Base-by-base conservation (phyloP, 768 basidiomycete species). In the Termitomyces heimii region DNA sequence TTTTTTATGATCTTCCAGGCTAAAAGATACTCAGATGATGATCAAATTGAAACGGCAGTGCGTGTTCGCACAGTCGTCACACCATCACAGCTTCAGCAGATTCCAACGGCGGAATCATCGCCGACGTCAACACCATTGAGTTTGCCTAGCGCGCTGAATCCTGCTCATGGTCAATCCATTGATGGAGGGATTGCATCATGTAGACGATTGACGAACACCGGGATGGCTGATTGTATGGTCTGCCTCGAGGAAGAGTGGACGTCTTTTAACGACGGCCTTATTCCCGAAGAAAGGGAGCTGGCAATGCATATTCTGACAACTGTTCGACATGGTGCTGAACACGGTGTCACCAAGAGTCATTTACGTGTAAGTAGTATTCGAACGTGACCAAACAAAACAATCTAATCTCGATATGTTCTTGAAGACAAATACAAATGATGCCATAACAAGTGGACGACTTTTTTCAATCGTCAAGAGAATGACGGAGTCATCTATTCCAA, bases 1-100 rank as follows among this genome's bases (percentile, higher is more conserved):
- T 53, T 10, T 35, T 29, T 35, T 34, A 55, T 47, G 24, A 39
- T 47, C 35, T 9, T 44, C 13, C 20, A 44, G 12, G n/a, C 43
- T 45, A 10, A 14, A 61, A 53, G 28, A 35, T 34, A 29, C 43
- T 39, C 61, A 93, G 92, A 92, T 66, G 92, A 94, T 64, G 88
- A 92, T 68, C 82, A 92, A 63, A 85, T 92, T 48, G 92, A 94
- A 70, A 89, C 86, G 4, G 67, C 73, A 8, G 74, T 94, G 52
- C 72, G 73, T 60, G 74, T 85, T 48, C 79, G 71, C 51, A 76
- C 76, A 60, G 62, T 66, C 56, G 66, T 65, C 32, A 24, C 59
- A 16, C 54, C 62, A 22, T 26, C 54, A 48, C 57, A 56, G 32
- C 63, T 58, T 18, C 57, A 58, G n/a, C 50, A 60, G 24, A 56